Evolutionary conservation across 192 early-diverging fungal species (phyloP).

Genomic region (Gaertneriomyces semiglobifer): DNA sequence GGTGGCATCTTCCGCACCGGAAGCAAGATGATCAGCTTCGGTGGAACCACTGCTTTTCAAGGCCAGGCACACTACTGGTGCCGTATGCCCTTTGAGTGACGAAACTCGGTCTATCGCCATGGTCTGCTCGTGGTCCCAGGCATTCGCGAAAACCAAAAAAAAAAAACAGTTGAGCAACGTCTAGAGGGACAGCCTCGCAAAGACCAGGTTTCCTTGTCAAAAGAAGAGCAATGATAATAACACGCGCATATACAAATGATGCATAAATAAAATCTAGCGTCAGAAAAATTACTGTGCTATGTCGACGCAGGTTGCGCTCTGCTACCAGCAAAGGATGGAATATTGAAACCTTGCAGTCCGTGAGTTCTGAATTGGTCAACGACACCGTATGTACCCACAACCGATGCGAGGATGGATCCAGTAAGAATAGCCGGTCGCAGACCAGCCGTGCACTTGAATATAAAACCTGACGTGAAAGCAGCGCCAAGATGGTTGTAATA

Average conservation of each 20-base stretch:
- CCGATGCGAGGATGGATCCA: slow-evolving; percentile 42
- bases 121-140: too few relatives aligned
- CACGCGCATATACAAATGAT: too few relatives aligned
- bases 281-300: too few relatives aligned
- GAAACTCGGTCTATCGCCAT: too few relatives aligned
- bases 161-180: too few relatives aligned
- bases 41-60: background rate
- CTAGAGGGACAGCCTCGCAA: too few relatives aligned
- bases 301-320: too few relatives aligned
- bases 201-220: too few relatives aligned
- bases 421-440: slow-evolving; percentile 48
- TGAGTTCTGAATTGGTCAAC: slow-evolving; percentile 21
- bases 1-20: slow-evolving; percentile 17
- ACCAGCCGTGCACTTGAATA: slow-evolving; percentile 60
- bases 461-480: slow-evolving; percentile 49
- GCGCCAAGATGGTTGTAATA: slow-evolving; percentile 53
- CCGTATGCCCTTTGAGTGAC: slow-evolving; percentile 2
- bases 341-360: background rate
- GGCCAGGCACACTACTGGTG: slow-evolving; percentile 11
- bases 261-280: too few relatives aligned
- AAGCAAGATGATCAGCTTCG: slow-evolving; percentile 2
- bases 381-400: slow-evolving; percentile 42
- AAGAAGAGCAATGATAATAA: too few relatives aligned
- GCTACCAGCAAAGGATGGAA: too few relatives aligned
- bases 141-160: too few relatives aligned